phyloP scores from a whole-genome alignment of 495 filamentous ascomycete species.

The Aspergillus carlsbadensis region DNA sequence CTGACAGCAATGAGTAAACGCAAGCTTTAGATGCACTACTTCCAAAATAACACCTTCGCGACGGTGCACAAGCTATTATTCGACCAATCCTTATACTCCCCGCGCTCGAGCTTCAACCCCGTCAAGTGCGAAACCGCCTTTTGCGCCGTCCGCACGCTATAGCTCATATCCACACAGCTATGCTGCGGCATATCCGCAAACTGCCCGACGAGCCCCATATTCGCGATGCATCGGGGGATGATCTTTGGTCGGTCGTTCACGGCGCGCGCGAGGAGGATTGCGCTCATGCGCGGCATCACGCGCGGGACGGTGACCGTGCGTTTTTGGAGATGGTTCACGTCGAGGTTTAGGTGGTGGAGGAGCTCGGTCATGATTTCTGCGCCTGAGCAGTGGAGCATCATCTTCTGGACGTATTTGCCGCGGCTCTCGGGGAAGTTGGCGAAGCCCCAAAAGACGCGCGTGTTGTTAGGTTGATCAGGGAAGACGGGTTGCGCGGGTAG shows the following conservation, averaged over 20 bases:
- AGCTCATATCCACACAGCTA: slow-evolving; percentile 33
- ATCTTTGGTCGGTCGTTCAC: slow-evolving; percentile 29
- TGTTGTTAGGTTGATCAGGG: slow-evolving; percentile 24
- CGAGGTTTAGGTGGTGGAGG: slow-evolving; percentile 27
- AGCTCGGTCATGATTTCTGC: slow-evolving; percentile 35
- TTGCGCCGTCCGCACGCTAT: slow-evolving; percentile 34
- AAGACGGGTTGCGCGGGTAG: slow-evolving; percentile 38
- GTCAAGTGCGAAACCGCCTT: slow-evolving; percentile 23
- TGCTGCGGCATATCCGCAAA: slow-evolving; percentile 33
- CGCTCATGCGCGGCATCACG: slow-evolving; percentile 20
- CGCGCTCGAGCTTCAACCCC: background rate
- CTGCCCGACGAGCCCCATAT: slow-evolving; percentile 33
- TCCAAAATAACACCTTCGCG: background rate
- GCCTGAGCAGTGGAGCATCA: slow-evolving; percentile 36
- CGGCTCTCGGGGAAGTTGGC: slow-evolving; percentile 23
- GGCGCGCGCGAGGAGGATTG: slow-evolving; percentile 10
- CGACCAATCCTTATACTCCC: background rate
- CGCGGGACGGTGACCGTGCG: slow-evolving; percentile 18
- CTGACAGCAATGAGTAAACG: too few species aligned
- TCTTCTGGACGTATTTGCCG: slow-evolving; percentile 37
- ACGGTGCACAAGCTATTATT: background rate
- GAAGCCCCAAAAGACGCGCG: slow-evolving; percentile 37
- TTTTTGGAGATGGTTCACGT: background rate
- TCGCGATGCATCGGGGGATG: slow-evolving; percentile 25
- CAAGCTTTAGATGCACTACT: background rate